These are phyloP conservation scores for Keqinozyma sinolaborantium DNA, from an alignment of 1,139 yeast genomes.

Conservation along the genomic window DNA sequence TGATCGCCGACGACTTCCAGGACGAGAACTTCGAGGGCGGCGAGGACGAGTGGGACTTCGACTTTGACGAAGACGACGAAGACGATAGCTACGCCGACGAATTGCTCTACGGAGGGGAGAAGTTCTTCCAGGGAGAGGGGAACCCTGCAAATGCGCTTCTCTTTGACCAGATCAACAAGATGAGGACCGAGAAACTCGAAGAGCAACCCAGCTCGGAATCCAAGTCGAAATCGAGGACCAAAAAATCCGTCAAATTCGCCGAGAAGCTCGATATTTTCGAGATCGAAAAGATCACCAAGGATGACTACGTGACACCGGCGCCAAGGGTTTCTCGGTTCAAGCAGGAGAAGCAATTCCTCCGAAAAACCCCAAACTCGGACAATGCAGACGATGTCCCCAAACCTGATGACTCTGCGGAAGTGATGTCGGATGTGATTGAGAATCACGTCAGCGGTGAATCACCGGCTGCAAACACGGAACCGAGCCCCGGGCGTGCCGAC, in stretches of 20 bases:
- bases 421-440: constrained; percentile 1
- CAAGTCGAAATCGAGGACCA: constrained; percentile 10
- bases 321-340: constrained; percentile 27
- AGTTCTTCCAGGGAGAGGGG: constrained; percentile 7
- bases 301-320: constrained; percentile 27
- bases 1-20: constrained; percentile 50
- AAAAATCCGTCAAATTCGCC: constrained; percentile 53
- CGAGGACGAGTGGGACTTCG: constrained; percentile 38
- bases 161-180: constrained; percentile 24
- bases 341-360: constrained; percentile 10
- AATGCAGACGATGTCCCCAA: neutral
- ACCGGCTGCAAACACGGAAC: neutral
- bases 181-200: neutral
- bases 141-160: constrained; percentile 10
- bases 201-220: no score
- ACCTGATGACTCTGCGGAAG: neutral
- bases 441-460: constrained; percentile 2
- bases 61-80: constrained; percentile 21
- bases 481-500: neutral
- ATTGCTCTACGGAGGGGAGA: constrained; percentile 16
- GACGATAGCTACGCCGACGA: constrained; percentile 25
- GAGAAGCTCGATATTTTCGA: constrained; percentile 52
- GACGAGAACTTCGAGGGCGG: constrained; percentile 32
- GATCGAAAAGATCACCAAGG: constrained; percentile 50
- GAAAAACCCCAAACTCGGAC: neutral